phyloP scores from a whole-genome alignment of 169 alveolate genomes.

The Plasmodium fragile region DNA sequence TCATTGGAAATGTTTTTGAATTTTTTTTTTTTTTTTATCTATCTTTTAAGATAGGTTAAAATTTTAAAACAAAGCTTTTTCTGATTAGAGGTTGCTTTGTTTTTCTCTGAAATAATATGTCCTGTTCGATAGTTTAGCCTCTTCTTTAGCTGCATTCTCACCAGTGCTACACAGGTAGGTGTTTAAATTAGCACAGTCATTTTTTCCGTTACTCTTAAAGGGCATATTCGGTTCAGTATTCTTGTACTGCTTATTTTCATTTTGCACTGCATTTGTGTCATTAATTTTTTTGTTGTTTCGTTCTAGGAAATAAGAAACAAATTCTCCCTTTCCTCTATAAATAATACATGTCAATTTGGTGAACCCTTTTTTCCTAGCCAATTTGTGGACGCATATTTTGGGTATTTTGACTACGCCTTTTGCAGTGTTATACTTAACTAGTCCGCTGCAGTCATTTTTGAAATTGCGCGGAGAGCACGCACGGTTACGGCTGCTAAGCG shows the following conservation, averaged over 20 bases:
- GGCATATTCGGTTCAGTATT: background rate
- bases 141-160: background rate
- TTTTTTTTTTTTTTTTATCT: background rate
- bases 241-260: background rate
- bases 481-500: background rate
- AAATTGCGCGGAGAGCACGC: background rate
- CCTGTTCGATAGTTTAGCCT: background rate
- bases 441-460: conserved; percentile 48
- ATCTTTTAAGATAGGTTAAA: background rate
- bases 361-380: conserved; percentile 67
- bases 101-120: conserved; percentile 57
- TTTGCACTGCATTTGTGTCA: conserved; percentile 16
- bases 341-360: conserved; percentile 52
- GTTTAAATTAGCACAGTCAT: background rate
- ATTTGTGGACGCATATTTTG: conserved; percentile 57
- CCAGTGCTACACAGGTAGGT: background rate
- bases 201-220: background rate
- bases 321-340: conserved; percentile 73
- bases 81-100: background rate
- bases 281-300: conserved; percentile 27
- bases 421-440: conserved; percentile 53
- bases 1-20: background rate
- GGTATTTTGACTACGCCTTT: conserved; percentile 59
- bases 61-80: conserved; percentile 18
- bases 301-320: conserved; percentile 58